These are phyloP conservation scores for Adansonia rubrostipa DNA, from an alignment of 441 rosid genomes.

Conservation along the genomic window DNA sequence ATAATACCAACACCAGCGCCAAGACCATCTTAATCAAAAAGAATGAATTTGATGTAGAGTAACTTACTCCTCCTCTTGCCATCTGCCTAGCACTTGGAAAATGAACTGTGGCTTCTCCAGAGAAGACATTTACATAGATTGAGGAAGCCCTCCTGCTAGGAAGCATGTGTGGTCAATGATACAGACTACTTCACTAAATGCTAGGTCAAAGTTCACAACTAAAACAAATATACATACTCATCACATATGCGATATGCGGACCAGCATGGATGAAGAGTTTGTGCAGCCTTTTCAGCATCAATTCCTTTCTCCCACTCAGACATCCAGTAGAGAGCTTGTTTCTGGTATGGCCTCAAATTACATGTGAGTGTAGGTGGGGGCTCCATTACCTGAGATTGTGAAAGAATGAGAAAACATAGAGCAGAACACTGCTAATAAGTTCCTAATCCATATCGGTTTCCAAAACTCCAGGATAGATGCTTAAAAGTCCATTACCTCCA, in stretches of 20 bases:
- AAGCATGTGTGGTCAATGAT: conserved; percentile 6
- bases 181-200: not conserved
- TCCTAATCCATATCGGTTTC: not conserved
- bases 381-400: conserved; percentile 60
- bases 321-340: conserved; percentile 77
- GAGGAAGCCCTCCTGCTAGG: conserved; percentile 64
- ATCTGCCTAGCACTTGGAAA: conserved; percentile 69
- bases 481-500: conserved; percentile 45
- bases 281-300: conserved; percentile 57
- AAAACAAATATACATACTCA: conserved; percentile 38
- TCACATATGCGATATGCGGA: conserved; percentile 64
- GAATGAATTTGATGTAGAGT: conserved; percentile 19
- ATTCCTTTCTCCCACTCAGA: conserved; percentile 62
- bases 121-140: conserved; percentile 62
- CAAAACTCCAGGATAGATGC: not conserved
- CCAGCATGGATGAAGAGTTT: conserved; percentile 75
- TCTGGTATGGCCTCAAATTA: conserved; percentile 50
- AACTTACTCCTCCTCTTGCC: conserved; percentile 75
- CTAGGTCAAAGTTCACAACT: not conserved
- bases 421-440: not conserved
- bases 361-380: conserved; percentile 61
- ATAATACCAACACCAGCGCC: not conserved
- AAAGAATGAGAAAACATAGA: conserved; percentile 5
- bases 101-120: conserved; percentile 72
- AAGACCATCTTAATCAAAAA: not conserved